A percentile compares a stretch with the other conserved stretches of the same genome.
phyloP scores from a whole-genome alignment of 352 stramenopile species.

The Globisporangium iwayamae region DNA sequence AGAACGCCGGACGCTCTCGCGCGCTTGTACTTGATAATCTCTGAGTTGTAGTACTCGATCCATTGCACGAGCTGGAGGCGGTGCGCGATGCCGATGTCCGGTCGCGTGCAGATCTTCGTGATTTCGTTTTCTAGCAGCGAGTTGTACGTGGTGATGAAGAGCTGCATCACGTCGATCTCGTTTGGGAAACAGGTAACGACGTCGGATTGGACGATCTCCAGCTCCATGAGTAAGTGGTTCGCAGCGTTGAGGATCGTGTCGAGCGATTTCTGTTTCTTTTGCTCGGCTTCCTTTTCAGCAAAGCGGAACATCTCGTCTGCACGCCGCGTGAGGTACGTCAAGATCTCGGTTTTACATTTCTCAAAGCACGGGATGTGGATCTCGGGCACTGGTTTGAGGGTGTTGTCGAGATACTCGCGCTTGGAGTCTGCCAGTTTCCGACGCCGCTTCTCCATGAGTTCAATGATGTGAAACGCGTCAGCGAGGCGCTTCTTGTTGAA shows the following conservation, averaged over 20 bases:
- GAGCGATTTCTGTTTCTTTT: constrained; percentile 55
- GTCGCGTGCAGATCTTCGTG: constrained; percentile 45
- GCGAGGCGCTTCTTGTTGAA: constrained; percentile 61
- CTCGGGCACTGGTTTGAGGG: constrained; percentile 39
- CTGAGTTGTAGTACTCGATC: constrained; percentile 87
- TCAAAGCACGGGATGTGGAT: constrained; percentile 46
- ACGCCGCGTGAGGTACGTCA: constrained; percentile 42
- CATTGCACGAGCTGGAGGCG: constrained; percentile 81
- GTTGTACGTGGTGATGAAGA: constrained; percentile 81
- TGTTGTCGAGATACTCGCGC: constrained; percentile 69
- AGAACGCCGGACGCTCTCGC: constrained; percentile 64
- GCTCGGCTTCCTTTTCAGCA: constrained; percentile 43
- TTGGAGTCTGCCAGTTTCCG: constrained; percentile 51
- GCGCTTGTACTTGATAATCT: constrained; percentile 84
- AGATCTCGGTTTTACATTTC: constrained; percentile 61
- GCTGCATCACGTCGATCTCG: constrained; percentile 76
- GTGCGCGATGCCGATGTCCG: constrained; percentile 66
- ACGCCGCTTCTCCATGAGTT: constrained; percentile 69
- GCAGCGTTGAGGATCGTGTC: constrained; percentile 57
- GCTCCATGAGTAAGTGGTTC: constrained; percentile 73
- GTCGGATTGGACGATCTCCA: constrained; percentile 75
- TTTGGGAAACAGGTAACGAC: constrained; percentile 67
- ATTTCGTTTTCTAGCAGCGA: constrained; percentile 67
- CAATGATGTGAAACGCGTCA: constrained; percentile 70
- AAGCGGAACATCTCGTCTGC: constrained; percentile 65